Base-by-base conservation (phyloP, 495 filamentous ascomycete genomes). In the Cercophora sp. region DNA sequence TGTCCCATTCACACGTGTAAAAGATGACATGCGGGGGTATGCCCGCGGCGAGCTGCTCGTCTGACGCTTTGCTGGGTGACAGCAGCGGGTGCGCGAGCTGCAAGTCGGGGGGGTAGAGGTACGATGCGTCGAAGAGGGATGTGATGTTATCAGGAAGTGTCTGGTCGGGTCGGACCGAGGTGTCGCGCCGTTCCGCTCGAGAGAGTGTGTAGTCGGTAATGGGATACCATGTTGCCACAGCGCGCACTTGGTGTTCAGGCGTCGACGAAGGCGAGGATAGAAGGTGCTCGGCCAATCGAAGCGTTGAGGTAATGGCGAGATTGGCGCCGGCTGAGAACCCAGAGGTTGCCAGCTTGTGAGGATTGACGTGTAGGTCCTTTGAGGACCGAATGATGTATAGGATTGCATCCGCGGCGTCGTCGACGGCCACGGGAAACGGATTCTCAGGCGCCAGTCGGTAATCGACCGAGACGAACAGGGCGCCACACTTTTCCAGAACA, bases 281-380 rank as follows among this genome's bases (percentile, higher is more conserved):
- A 34, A 72, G 45, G 29, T 71, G 66, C 10, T 61, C 32, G 15
- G 77, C 67, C 1, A 96, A 68, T 18, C 85, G 78, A 16, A 96
- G 70, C 0, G 88, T 85, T 0, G 91, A 84, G 0, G 90, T 91
- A 55, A 96, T 83, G 20, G 84, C 80, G 56, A 95, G 80, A 60
- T 96, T 97, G 10, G 83, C 92, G 2, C 92, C 92, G 1, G 89
- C 88, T 0, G 85, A 90, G 69, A 97, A 97, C 13, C 91, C 91
- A 4, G 80, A 88, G 8, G 91, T 70, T 2, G 83, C 87, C 13
- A 96, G 80, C 40, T 62, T 63, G 29, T 54, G 52, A 9, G 64
- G 62, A 31, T 77, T 68, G 20, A 77, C 59, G 36, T 65, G 59
- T 4, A 74, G 60, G 16, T 85, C 79, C 1, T 66, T 63, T 0